Percentiles rank a stretch among this genome's conserved stretches.
phyloP scores from a whole-genome alignment of 139 green algal genomes.

The Chlorella sorokiniana region DNA sequence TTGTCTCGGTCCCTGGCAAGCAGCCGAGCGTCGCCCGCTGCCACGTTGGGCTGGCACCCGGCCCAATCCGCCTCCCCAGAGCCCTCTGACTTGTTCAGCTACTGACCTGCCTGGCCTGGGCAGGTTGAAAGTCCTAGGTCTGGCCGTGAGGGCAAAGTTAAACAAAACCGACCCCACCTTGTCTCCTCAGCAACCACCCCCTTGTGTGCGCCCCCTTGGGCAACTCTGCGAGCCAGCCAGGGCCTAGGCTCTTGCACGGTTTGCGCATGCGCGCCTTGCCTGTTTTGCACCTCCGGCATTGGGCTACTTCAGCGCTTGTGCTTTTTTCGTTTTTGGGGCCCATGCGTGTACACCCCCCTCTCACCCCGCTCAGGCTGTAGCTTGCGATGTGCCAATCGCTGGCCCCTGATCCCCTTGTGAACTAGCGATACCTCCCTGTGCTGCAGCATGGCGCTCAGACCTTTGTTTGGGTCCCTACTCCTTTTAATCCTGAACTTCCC shows the following conservation, averaged over 20 bases:
- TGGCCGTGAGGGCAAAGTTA: neutral
- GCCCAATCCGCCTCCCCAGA: conserved; percentile 1
- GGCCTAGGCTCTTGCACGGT: neutral
- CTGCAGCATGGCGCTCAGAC: neutral
- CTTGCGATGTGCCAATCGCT: neutral
- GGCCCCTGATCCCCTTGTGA: neutral
- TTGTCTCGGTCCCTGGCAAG: neutral
- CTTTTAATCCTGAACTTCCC: neutral
- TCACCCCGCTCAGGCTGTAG: neutral
- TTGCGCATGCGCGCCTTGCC: neutral
- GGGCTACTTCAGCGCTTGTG: neutral
- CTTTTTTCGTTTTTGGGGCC: conserved; percentile 4
- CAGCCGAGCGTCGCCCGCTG: neutral
- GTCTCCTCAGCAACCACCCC: neutral
- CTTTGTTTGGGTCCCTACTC: neutral
- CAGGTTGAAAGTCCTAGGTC: neutral
- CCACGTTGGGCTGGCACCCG: neutral
- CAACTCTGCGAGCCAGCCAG: neutral
- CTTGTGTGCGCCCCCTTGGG: neutral
- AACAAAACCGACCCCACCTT: neutral
- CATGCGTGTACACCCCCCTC: neutral
- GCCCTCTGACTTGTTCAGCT: conserved; percentile 5
- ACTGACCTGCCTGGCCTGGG: conserved; percentile 7
- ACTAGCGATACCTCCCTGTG: neutral
- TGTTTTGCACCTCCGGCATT: neutral